phyloP scores from a whole-genome alignment of 2,329 filamentous ascomycete species.

The Penicillium sp. region DNA sequence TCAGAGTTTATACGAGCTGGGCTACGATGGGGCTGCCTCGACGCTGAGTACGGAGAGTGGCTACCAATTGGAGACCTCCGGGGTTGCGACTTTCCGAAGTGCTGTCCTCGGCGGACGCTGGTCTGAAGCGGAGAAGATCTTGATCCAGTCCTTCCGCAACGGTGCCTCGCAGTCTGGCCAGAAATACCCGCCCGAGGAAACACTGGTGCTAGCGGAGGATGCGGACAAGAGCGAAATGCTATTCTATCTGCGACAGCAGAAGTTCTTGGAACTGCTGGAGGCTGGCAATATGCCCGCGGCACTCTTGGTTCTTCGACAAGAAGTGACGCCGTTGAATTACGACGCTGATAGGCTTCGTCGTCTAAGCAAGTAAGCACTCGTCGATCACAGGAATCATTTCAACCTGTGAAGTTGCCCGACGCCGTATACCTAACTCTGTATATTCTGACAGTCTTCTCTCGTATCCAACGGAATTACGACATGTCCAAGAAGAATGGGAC shows the following conservation, averaged over 20 bases:
- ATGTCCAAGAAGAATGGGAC: slow-evolving; percentile 76
- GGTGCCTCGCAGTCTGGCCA: slow-evolving; percentile 35
- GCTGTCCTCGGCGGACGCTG: slow-evolving; percentile 79
- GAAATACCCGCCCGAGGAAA: slow-evolving; percentile 42
- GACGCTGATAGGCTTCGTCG: slow-evolving; percentile 75
- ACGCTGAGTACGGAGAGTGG: slow-evolving; percentile 78
- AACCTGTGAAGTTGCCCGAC: no score
- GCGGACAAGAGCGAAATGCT: slow-evolving; percentile 77
- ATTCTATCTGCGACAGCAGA: slow-evolving; percentile 87
- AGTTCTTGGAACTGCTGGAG: slow-evolving; percentile 88
- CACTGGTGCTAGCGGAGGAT: slow-evolving; percentile 70
- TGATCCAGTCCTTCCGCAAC: slow-evolving; percentile 57
- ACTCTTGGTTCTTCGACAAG: slow-evolving; percentile 76
- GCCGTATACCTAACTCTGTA: neutral
- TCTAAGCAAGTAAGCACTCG: slow-evolving; percentile 66
- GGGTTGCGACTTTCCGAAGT: slow-evolving; percentile 78
- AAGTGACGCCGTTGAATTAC: slow-evolving; percentile 81
- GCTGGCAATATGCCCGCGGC: slow-evolving; percentile 68
- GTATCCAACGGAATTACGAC: slow-evolving; percentile 78
- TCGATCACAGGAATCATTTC: no score
- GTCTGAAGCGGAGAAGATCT: slow-evolving; percentile 76
- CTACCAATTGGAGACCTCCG: slow-evolving; percentile 78
- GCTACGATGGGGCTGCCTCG: slow-evolving; percentile 74
- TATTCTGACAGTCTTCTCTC: slow-evolving; percentile 70
- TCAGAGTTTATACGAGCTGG: slow-evolving; percentile 84